Evolutionary conservation across 768 basidiomycete species (phyloP).

Genomic region (Mycena polygramma): DNA sequence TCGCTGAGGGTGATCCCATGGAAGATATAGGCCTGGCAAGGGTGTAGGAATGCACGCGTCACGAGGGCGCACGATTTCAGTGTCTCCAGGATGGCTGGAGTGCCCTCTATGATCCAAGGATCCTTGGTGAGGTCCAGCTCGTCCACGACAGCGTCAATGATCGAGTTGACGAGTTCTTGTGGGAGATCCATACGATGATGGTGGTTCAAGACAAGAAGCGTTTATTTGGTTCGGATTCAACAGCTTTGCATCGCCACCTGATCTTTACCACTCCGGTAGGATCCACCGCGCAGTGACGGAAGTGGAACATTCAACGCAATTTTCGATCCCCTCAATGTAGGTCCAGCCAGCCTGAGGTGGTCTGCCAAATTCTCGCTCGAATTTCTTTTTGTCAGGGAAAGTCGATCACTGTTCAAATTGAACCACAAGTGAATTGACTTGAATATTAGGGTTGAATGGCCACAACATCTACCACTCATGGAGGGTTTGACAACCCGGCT

Average conservation of each 20-base stretch:
- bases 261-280: neutral
- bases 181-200: conserved; percentile 19
- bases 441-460: no score
- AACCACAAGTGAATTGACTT: no score
- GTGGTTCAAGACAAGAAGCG: neutral
- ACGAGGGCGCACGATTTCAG: conserved; percentile 32
- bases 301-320: no score
- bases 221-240: neutral
- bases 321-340: no score
- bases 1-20: conserved; percentile 22
- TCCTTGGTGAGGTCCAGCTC: conserved; percentile 13
- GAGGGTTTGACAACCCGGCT: conserved; percentile 75
- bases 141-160: conserved; percentile 27
- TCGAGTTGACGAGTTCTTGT: conserved; percentile 31
- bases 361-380: no score
- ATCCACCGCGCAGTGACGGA: no score
- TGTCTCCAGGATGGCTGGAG: conserved; percentile 3
- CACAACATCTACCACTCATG: conserved; percentile 73
- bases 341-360: no score
- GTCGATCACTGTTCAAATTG: no score
- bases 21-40: conserved; percentile 35
- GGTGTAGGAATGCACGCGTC: conserved; percentile 21
- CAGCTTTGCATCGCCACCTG: neutral
- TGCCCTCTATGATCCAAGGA: conserved; percentile 26
- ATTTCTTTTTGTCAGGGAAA: no score